These are phyloP conservation scores for Mimosa pudica DNA, from an alignment of 306 rosid species.

Conservation along the genomic window DNA sequence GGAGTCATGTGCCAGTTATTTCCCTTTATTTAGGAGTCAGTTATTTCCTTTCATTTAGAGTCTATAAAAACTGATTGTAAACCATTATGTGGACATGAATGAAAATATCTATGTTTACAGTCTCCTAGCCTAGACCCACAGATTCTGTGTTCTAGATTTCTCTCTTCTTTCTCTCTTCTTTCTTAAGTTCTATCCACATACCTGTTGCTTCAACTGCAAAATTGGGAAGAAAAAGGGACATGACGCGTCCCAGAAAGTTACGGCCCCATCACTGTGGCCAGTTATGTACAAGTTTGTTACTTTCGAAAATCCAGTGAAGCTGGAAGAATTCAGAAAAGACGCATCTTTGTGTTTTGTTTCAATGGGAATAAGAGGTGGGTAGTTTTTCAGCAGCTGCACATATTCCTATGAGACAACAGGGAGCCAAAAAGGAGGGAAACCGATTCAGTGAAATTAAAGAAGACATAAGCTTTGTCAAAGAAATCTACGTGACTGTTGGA, in stretches of 20 bases:
- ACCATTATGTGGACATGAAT: too few relatives aligned
- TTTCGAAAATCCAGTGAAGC: conserved; percentile 72
- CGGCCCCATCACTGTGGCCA: conserved; percentile 80
- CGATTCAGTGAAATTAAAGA: conserved; percentile 22
- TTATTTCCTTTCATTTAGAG: too few relatives aligned
- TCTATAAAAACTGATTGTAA: too few relatives aligned
- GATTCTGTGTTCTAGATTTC: too few relatives aligned
- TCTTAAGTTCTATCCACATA: too few relatives aligned
- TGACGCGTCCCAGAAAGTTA: conserved; percentile 85
- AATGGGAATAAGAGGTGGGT: conserved; percentile 61
- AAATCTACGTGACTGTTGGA: neutral
- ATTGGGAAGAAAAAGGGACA: conserved; percentile 68
- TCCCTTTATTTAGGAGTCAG: too few relatives aligned
- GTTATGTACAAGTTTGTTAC: conserved; percentile 72
- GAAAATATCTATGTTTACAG: too few relatives aligned
- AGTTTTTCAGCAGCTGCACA: conserved; percentile 48
- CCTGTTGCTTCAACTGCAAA: conserved; percentile 82
- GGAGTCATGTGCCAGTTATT: too few relatives aligned
- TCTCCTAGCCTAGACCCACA: too few relatives aligned
- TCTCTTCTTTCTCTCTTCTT: too few relatives aligned
- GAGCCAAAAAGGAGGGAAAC: neutral
- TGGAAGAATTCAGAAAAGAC: conserved; percentile 43
- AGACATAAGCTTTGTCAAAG: conserved; percentile 2
- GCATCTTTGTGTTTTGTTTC: conserved; percentile 67
- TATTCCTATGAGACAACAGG: conserved; percentile 56